phyloP scores from a whole-genome alignment of 148 eudicot genomes.

The Vaccinium darrowii region DNA sequence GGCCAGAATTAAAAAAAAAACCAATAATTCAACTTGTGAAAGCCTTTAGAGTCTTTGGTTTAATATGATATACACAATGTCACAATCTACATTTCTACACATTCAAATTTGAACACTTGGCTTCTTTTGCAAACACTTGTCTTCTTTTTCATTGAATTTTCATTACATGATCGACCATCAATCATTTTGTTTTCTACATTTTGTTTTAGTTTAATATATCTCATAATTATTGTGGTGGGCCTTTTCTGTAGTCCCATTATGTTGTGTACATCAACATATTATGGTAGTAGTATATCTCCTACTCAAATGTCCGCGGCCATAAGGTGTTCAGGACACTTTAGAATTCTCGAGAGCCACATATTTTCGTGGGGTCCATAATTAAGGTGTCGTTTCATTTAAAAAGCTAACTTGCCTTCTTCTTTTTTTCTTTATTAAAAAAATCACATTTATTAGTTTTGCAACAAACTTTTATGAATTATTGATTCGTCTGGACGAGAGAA shows the following conservation, averaged over 20 bases:
- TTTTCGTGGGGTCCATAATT: too few relatives aligned
- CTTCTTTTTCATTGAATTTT: not conserved
- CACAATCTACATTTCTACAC: not conserved
- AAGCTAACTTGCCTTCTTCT: too few relatives aligned
- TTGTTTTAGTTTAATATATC: not conserved
- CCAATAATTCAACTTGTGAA: too few relatives aligned
- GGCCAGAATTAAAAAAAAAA: too few relatives aligned
- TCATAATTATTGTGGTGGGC: conserved; percentile 1
- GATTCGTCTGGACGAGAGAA: too few relatives aligned
- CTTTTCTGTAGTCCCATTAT: conserved; percentile 19
- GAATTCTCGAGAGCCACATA: too few relatives aligned
- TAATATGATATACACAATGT: not conserved
- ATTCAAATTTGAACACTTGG: not conserved
- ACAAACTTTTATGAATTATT: too few relatives aligned
- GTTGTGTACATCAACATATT: conserved; percentile 3
- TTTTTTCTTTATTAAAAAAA: too few relatives aligned
- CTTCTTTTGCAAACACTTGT: not conserved
- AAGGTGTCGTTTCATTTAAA: too few relatives aligned
- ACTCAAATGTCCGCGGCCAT: not conserved
- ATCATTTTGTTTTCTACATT: not conserved
- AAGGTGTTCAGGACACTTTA: too few relatives aligned
- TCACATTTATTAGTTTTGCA: too few relatives aligned
- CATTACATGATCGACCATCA: not conserved
- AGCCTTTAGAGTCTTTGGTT: not conserved
- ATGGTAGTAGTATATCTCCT: not conserved